Evolutionary conservation across 768 basidiomycete species (phyloP).

Genomic region (Sistotremastrum suecicum): DNA sequence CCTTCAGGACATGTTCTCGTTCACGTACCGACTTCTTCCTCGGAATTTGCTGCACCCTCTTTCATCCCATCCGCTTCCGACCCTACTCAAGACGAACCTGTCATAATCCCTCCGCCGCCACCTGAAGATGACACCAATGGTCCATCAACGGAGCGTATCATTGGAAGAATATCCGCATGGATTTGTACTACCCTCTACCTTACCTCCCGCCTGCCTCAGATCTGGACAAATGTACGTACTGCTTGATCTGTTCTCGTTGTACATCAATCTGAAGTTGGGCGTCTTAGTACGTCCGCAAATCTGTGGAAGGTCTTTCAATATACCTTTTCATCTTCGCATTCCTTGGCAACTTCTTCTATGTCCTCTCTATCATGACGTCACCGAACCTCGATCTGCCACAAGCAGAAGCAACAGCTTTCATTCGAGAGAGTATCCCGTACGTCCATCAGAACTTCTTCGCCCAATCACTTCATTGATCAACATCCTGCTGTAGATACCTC

Average conservation of each 20-base stretch:
- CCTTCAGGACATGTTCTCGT: background rate
- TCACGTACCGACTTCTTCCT: too few species aligned
- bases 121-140: background rate
- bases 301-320: conserved; percentile 90
- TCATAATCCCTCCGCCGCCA: background rate
- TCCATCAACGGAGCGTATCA: conserved; percentile 36
- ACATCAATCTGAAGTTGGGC: background rate
- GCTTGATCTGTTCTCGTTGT: background rate
- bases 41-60: too few species aligned
- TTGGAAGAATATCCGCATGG: conserved; percentile 93
- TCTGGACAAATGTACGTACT: conserved; percentile 91
- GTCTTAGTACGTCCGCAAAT: conserved; percentile 69
- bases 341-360: conserved; percentile 87
- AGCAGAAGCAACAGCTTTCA: conserved; percentile 45
- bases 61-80: too few species aligned
- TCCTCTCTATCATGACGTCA: conserved; percentile 74
- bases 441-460: conserved; percentile 17
- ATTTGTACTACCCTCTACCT: conserved; percentile 84
- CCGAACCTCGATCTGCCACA: conserved; percentile 45
- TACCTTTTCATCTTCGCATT: conserved; percentile 91
- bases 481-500: conserved; percentile 49
- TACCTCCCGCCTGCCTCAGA: conserved; percentile 89
- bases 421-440: conserved; percentile 76
- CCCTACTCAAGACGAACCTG: too few species aligned
- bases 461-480: background rate